A percentile compares a stretch with the other conserved stretches of the same genome.
phyloP scores from a whole-genome alignment of 257 asterid species.

The Solanum habrochaites region DNA sequence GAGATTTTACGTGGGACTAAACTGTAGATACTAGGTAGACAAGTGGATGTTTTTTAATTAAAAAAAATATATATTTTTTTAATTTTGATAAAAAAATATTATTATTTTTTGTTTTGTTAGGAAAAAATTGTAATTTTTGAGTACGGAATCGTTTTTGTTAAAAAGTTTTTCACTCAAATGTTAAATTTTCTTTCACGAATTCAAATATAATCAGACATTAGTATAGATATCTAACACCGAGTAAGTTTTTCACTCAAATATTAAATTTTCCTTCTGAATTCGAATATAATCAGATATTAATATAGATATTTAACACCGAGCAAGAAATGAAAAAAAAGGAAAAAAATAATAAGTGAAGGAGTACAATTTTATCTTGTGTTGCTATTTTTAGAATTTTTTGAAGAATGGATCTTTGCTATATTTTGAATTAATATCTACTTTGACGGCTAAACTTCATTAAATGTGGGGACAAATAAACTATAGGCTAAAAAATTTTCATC shows the following conservation, averaged over 20 bases:
- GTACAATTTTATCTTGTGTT: neutral
- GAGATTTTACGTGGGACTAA: neutral
- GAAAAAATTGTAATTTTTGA: neutral
- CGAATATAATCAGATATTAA: too few species aligned
- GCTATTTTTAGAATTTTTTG: neutral
- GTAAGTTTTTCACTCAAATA: rapidly evolving
- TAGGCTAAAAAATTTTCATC: rapidly evolving
- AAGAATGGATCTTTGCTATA: neutral
- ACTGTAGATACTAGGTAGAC: neutral
- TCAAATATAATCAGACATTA: too few species aligned
- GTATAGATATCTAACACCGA: rapidly evolving
- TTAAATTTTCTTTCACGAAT: too few species aligned
- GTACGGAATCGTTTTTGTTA: too few species aligned
- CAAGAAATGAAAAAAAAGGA: too few species aligned
- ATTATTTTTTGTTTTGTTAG: neutral
- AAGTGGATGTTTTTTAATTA: neutral
- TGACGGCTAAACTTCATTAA: neutral
- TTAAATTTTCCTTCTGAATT: too few species aligned
- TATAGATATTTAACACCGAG: too few species aligned
- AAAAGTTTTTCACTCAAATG: too few species aligned
- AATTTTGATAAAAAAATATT: too few species aligned
- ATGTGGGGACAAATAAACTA: neutral
- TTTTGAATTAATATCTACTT: neutral
- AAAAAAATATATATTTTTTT: too few species aligned
- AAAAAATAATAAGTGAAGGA: neutral